Conservation (phyloP, 2,329 filamentous ascomycete species). For the Hypoxylon sp. region DNA sequence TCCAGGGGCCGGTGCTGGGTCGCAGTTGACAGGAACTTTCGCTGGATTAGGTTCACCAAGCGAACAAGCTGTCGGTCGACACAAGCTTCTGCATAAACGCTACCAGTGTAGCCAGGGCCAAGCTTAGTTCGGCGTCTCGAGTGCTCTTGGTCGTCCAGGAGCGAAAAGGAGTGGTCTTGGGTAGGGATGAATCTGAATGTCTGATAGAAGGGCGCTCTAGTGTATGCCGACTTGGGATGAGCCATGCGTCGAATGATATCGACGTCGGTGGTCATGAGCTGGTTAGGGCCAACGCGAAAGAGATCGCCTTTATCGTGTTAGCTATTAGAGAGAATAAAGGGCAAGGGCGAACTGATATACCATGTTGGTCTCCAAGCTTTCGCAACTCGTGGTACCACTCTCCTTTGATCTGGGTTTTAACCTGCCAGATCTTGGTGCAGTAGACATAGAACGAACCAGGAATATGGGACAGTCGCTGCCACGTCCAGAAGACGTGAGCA, state of each 20-base stretch:
- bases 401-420: constrained; percentile 33
- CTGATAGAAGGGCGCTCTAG: constrained; percentile 32
- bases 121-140: constrained; percentile 33
- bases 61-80: constrained; percentile 33
- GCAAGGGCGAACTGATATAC: constrained; percentile 9
- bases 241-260: constrained; percentile 38
- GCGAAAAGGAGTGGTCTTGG: constrained; percentile 38
- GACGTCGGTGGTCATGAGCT: constrained; percentile 41
- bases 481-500: constrained; percentile 15
- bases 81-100: constrained; percentile 27
- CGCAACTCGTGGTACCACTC: constrained; percentile 35
- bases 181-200: constrained; percentile 38
- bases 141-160: constrained; percentile 38
- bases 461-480: constrained; percentile 40
- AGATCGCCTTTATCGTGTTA: constrained; percentile 33
- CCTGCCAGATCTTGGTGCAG: constrained; percentile 36
- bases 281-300: constrained; percentile 40
- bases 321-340: background rate
- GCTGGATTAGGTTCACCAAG: constrained; percentile 54
- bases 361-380: constrained; percentile 36
- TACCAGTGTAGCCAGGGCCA: constrained; percentile 32
- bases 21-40: constrained; percentile 52
- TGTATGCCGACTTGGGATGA: constrained; percentile 31
- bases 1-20: constrained; percentile 49
- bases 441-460: constrained; percentile 36